Conservation (phyloP, 768 basidiomycete genomes). For the Dentipellis sp. region DNA sequence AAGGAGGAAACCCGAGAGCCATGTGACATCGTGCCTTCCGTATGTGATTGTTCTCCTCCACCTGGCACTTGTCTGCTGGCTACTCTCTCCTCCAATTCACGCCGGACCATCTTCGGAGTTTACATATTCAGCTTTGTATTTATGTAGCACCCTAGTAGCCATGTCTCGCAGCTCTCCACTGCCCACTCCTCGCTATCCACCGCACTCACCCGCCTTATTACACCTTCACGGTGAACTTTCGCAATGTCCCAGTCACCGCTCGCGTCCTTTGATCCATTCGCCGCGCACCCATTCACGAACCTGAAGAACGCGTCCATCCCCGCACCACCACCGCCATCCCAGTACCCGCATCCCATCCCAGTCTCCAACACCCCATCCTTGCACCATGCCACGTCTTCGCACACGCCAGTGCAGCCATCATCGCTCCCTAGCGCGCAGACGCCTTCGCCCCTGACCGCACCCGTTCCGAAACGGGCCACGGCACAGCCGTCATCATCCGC, state of each 20-base stretch:
- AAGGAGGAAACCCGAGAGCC: neutral
- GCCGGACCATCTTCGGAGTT: conserved; percentile 2
- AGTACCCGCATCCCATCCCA: conserved; percentile 33
- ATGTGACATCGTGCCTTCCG: conserved; percentile 8
- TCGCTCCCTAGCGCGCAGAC: conserved; percentile 9
- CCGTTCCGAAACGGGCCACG: conserved; percentile 3
- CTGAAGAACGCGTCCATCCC: conserved; percentile 22
- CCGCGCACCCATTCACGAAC: conserved; percentile 49
- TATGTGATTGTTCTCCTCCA: conserved; percentile 7
- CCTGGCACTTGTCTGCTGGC: neutral
- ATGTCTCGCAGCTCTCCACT: neutral
- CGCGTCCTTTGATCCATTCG: conserved; percentile 48
- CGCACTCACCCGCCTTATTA: neutral
- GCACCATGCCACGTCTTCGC: conserved; percentile 10
- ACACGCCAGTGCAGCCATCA: conserved; percentile 5
- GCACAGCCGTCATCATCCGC: neutral
- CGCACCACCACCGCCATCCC: conserved; percentile 36
- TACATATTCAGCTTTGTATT: neutral
- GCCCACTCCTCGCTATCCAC: neutral
- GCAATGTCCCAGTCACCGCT: conserved; percentile 22
- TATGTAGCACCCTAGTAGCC: no score
- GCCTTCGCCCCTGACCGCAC: conserved; percentile 7
- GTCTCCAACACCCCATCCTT: conserved; percentile 16
- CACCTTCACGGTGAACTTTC: neutral
- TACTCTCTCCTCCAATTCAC: neutral